Percentiles rank a stretch among this genome's conserved stretches.
Evolutionary conservation across 345 rosid species (phyloP).

Genomic region (Litchi chinensis): DNA sequence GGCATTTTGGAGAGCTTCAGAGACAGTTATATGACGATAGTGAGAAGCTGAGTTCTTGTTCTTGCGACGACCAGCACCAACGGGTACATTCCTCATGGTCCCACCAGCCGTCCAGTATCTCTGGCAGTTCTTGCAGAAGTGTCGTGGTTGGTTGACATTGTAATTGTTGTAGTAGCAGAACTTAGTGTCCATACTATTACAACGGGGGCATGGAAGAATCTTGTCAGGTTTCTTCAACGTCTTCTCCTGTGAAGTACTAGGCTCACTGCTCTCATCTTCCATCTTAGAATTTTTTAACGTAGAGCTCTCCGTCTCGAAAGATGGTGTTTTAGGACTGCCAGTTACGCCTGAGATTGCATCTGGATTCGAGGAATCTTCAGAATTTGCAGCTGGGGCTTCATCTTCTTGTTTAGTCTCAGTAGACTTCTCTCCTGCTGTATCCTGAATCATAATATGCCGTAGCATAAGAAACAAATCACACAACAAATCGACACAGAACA

Average conservation of each 20-base stretch:
- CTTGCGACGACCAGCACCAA: constrained; percentile 96
- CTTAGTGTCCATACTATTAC: constrained; percentile 93
- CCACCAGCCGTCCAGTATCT: constrained; percentile 99
- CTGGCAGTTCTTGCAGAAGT: constrained; percentile 94
- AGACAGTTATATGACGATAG: constrained; percentile 60
- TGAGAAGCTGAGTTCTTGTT: constrained; percentile 79
- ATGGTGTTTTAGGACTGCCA: constrained; percentile 33
- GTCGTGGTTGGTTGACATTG: constrained; percentile 91
- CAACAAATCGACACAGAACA: neutral
- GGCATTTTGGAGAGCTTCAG: constrained; percentile 62
- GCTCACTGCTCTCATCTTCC: constrained; percentile 54
- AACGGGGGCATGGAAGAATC: constrained; percentile 87
- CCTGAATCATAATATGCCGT: constrained; percentile 37
- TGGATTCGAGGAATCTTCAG: constrained; percentile 41
- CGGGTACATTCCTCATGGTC: constrained; percentile 92
- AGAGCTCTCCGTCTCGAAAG: constrained; percentile 37
- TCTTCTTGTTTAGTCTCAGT: constrained; percentile 34
- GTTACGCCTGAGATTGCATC: constrained; percentile 40
- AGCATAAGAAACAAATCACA: neutral
- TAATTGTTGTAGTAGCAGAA: constrained; percentile 96
- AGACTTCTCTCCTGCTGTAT: constrained; percentile 33
- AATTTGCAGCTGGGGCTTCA: constrained; percentile 14
- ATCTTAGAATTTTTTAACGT: constrained; percentile 36
- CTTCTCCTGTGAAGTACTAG: constrained; percentile 52
- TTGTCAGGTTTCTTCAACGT: constrained; percentile 81